Conservation (phyloP, 1,139 yeast genomes). For the Nakaseomyces glabratus region DNA sequence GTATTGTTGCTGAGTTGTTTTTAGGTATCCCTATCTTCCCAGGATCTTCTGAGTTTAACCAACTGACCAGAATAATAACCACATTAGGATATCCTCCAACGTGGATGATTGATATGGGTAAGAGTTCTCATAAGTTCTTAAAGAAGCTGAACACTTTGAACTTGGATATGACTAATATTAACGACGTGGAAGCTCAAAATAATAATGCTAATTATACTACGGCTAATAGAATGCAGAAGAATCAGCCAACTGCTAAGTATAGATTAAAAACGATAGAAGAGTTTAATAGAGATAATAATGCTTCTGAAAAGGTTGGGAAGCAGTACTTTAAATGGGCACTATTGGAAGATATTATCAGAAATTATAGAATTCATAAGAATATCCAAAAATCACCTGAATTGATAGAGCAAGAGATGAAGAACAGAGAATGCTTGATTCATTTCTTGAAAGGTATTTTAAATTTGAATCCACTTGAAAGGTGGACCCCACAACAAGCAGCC, state of each 20-base stretch:
- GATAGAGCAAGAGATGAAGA: conserved; percentile 64
- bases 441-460: conserved; percentile 71
- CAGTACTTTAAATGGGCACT: conserved; percentile 72
- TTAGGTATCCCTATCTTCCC: conserved; percentile 93
- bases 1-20: conserved; percentile 89
- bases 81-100: conserved; percentile 83
- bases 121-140: conserved; percentile 66
- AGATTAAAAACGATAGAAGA: conserved; percentile 49
- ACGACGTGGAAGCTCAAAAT: conserved; percentile 1
- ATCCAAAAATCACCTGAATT: conserved; percentile 54
- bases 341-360: conserved; percentile 64
- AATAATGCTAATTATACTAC: background rate
- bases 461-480: conserved; percentile 83
- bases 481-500: conserved; percentile 94
- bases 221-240: background rate
- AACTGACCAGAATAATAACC: conserved; percentile 69
- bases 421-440: conserved; percentile 64
- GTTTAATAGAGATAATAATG: conserved; percentile 46
- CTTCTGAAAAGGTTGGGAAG: conserved; percentile 70
- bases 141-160: conserved; percentile 35
- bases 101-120: conserved; percentile 96
- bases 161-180: conserved; percentile 29
- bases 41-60: conserved; percentile 90
- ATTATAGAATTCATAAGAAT: conserved; percentile 65
- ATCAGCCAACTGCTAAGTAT: conserved; percentile 32